Conservation (phyloP, 2,329 filamentous ascomycete genomes). For the Penicillium italicum region DNA sequence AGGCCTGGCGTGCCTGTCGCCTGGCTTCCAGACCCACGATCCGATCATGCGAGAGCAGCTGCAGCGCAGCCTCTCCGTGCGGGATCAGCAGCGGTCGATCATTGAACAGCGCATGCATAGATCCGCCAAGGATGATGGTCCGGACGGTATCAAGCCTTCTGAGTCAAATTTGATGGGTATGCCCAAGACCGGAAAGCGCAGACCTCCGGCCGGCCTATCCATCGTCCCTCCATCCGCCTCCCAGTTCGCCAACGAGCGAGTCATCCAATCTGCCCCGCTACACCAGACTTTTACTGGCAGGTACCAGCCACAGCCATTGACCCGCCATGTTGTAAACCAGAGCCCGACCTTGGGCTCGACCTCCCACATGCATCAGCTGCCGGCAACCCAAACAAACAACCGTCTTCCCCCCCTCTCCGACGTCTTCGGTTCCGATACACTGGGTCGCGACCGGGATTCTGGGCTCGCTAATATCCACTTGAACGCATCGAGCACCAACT, state of each 20-base stretch:
- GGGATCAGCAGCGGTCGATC: slow-evolving; percentile 90
- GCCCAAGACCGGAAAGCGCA: slow-evolving; percentile 47
- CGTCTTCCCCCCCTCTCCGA: slow-evolving; percentile 90
- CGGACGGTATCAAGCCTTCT: slow-evolving; percentile 56
- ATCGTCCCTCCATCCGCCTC: slow-evolving; percentile 93
- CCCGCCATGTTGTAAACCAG: slow-evolving; percentile 74
- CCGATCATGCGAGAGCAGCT: slow-evolving; percentile 95
- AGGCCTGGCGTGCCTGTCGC: slow-evolving; percentile 88
- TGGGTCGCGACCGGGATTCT: slow-evolving; percentile 47
- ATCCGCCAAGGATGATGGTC: slow-evolving; percentile 73
- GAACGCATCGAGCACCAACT: slow-evolving; percentile 62
- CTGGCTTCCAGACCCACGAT: slow-evolving; percentile 93
- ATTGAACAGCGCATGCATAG: slow-evolving; percentile 90
- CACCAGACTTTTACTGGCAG: slow-evolving; percentile 94
- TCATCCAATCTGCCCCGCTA: slow-evolving; percentile 93
- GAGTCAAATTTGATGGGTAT: slow-evolving; percentile 43
- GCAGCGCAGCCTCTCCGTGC: slow-evolving; percentile 86
- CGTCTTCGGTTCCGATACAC: slow-evolving; percentile 77
- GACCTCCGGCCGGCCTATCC: slow-evolving; percentile 76
- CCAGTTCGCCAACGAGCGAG: slow-evolving; percentile 87
- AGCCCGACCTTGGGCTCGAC: slow-evolving; percentile 77
- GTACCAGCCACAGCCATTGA: slow-evolving; percentile 71
- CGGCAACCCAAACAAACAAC: slow-evolving; percentile 84
- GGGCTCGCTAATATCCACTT: slow-evolving; percentile 42
- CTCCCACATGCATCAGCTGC: slow-evolving; percentile 86